Evolutionary conservation across 805 yeast species (phyloP).

Genomic region (Wickerhamomyces bovis): DNA sequence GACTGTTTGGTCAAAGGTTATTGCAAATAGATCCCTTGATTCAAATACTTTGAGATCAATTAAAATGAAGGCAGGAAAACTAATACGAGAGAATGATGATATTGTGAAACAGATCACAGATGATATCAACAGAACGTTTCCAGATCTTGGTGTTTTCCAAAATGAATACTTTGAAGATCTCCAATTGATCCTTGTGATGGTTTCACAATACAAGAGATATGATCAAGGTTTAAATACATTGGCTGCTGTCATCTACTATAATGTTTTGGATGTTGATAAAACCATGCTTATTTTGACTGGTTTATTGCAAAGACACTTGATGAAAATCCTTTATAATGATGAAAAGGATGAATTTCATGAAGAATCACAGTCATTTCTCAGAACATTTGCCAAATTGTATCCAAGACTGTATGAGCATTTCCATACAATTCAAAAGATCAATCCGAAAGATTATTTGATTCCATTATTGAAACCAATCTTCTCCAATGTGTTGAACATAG

Average conservation of each 20-base stretch:
- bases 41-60: constrained; percentile 7
- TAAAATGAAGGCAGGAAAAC: neutral
- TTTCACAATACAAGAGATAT: constrained; percentile 26
- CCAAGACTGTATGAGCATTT: constrained; percentile 48
- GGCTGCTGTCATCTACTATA: constrained; percentile 36
- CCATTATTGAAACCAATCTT: constrained; percentile 41
- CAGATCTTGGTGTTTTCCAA: constrained; percentile 34
- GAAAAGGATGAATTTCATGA: constrained; percentile 28
- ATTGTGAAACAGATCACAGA: constrained; percentile 5
- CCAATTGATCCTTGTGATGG: constrained; percentile 28
- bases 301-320: constrained; percentile 29
- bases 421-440: constrained; percentile 30
- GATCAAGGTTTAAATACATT: constrained; percentile 32
- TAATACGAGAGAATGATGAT: constrained; percentile 5
- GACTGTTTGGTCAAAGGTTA: constrained; percentile 44
- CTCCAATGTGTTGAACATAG: constrained; percentile 39
- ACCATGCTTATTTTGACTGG: constrained; percentile 37
- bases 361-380: constrained; percentile 41
- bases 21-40: constrained; percentile 29
- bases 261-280: constrained; percentile 28
- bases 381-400: constrained; percentile 37
- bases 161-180: constrained; percentile 28
- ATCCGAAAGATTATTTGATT: constrained; percentile 37
- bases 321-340: constrained; percentile 26
- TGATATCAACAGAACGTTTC: constrained; percentile 28